phyloP scores from a whole-genome alignment of 106 monocot species.

The Dendrobium catenatum region DNA sequence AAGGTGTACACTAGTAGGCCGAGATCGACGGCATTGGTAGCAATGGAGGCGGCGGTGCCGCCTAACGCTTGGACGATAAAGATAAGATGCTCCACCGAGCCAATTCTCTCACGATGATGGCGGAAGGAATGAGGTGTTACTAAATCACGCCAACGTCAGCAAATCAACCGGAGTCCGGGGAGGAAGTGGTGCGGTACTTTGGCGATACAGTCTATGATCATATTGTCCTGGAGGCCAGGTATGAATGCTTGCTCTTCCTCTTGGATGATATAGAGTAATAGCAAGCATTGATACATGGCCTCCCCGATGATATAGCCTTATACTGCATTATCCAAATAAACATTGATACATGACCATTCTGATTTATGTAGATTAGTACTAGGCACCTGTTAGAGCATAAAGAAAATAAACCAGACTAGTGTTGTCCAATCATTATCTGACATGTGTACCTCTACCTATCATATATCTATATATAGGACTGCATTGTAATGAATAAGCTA shows the following conservation, averaged over 20 bases:
- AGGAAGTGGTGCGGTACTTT: conserved; percentile 20
- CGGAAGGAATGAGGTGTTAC: conserved; percentile 10
- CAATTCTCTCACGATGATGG: conserved; percentile 6
- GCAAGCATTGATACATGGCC: too few species aligned
- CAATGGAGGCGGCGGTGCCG: not conserved
- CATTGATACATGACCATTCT: too few species aligned
- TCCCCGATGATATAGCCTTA: too few species aligned
- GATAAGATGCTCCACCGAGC: conserved; percentile 15
- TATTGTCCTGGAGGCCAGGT: conserved; percentile 24
- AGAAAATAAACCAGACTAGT: too few species aligned
- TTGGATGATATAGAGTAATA: too few species aligned
- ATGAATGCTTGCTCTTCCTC: conserved; percentile 13
- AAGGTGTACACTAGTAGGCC: conserved; percentile 23
- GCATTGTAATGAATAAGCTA: too few species aligned
- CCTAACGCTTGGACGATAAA: conserved; percentile 14
- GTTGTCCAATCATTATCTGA: too few species aligned
- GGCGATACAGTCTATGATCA: conserved; percentile 20
- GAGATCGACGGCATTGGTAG: not conserved
- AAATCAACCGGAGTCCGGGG: conserved; percentile 13
- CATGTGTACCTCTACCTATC: too few species aligned
- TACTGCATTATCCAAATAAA: too few species aligned
- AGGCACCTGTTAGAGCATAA: too few species aligned
- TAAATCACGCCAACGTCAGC: not conserved
- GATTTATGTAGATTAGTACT: too few species aligned
- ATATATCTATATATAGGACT: too few species aligned